phyloP scores from a whole-genome alignment of 164 flowering plant species.

The Litsea cubeba region DNA sequence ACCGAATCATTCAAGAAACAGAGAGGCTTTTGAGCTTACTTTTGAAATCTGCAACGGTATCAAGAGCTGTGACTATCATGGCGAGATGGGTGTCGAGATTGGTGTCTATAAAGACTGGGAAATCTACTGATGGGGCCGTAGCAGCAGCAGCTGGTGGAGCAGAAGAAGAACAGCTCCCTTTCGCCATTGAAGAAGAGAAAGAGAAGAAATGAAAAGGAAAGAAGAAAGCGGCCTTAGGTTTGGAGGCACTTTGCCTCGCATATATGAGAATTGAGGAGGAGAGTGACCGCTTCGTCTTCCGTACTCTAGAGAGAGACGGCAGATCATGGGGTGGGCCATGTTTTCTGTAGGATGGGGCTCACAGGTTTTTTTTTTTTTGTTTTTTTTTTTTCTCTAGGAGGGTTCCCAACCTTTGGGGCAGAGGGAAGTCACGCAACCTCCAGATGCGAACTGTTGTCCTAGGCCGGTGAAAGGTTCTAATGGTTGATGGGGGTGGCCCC shows the following conservation, averaged over 20 bases:
- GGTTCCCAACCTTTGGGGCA: too few relatives aligned
- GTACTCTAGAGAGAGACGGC: background rate
- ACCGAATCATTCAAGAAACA: background rate
- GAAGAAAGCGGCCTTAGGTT: too few relatives aligned
- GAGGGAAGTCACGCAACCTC: too few relatives aligned
- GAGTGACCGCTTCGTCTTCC: background rate
- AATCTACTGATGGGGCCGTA: background rate
- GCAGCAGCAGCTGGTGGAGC: background rate
- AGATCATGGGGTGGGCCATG: too few relatives aligned
- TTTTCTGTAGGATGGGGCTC: too few relatives aligned
- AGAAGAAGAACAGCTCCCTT: slow-evolving; percentile 2
- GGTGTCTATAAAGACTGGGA: slow-evolving; percentile 57
- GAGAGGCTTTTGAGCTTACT: slow-evolving; percentile 23
- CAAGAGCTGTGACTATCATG: slow-evolving; percentile 36
- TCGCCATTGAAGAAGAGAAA: slow-evolving; percentile 20
- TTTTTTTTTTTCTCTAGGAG: too few relatives aligned
- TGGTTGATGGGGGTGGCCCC: too few relatives aligned
- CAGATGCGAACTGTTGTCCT: too few relatives aligned
- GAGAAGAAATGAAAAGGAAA: background rate
- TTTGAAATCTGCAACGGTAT: slow-evolving; percentile 55
- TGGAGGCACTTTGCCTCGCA: too few relatives aligned
- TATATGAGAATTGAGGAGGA: background rate
- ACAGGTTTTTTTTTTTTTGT: too few relatives aligned
- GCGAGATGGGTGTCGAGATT: slow-evolving; percentile 67
- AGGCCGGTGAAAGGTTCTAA: too few relatives aligned